Conservation (phyloP, 805 yeast species). For the Maudiozyma turicensis region DNA sequence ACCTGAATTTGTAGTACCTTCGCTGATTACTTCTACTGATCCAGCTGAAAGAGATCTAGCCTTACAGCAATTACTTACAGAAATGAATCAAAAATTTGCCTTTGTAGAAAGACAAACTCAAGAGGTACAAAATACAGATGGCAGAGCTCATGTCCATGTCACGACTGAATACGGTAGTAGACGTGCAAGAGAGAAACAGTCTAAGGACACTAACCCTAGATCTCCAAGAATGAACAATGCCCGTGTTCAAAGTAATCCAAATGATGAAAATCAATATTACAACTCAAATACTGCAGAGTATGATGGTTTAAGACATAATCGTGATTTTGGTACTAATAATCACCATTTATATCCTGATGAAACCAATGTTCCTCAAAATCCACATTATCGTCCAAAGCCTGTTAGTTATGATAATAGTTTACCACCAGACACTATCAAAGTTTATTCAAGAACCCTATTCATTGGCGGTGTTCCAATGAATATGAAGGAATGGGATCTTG, state of each 20-base stretch:
- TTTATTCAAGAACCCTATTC: constrained; percentile 80
- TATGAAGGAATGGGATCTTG: constrained; percentile 68
- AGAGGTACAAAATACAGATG: constrained; percentile 6
- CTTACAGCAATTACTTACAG: constrained; percentile 32
- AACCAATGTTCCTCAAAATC: constrained; percentile 57
- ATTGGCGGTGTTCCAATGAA: constrained; percentile 85
- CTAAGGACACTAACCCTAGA: constrained; percentile 42
- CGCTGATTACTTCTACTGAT: constrained; percentile 18
- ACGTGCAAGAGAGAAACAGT: constrained; percentile 24
- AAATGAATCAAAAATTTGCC: constrained; percentile 20
- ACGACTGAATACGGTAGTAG: constrained; percentile 27
- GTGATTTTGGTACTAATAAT: constrained; percentile 17
- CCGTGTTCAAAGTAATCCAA: neutral
- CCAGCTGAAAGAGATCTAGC: constrained; percentile 33
- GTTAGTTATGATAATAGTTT: constrained; percentile 60
- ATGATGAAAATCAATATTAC: neutral
- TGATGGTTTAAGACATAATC: neutral
- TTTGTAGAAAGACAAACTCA: constrained; percentile 5
- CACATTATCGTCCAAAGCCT: constrained; percentile 67
- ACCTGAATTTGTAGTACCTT: constrained; percentile 18
- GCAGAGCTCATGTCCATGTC: constrained; percentile 7
- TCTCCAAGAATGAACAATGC: constrained; percentile 30
- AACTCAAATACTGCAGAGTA: neutral
- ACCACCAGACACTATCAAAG: constrained; percentile 74
- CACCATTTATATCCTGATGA: constrained; percentile 39